Percentiles rank a stretch among this genome's conserved stretches.
These are phyloP conservation scores for Oryza rufipogon DNA, from an alignment of 176 grass and related monocot species.

Conservation along the genomic window DNA sequence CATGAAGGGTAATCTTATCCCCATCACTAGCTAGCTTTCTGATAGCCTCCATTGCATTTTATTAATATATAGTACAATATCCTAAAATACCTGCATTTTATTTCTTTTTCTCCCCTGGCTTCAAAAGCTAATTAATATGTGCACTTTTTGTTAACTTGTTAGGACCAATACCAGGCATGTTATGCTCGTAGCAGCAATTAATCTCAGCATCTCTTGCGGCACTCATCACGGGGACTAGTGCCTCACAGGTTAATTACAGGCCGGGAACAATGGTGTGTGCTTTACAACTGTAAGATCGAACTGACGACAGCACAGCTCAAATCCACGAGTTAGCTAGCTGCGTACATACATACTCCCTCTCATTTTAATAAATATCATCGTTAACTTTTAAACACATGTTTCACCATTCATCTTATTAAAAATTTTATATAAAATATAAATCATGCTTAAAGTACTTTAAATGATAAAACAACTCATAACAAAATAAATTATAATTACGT, in stretches of 20 bases:
- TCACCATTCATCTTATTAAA: too few species aligned
- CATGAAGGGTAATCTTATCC: neutral
- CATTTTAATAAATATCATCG: too few species aligned
- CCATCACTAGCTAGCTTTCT: neutral
- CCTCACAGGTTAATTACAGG: neutral
- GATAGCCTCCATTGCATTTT: neutral
- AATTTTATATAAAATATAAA: too few species aligned
- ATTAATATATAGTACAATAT: too few species aligned
- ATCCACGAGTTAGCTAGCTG: neutral
- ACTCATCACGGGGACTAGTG: conserved; percentile 26
- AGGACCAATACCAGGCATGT: neutral
- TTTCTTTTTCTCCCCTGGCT: too few species aligned
- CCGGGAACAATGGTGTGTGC: neutral
- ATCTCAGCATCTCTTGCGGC: conserved; percentile 1
- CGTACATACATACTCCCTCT: neutral
- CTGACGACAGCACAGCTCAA: conserved; percentile 15
- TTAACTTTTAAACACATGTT: too few species aligned
- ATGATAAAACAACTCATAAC: too few species aligned
- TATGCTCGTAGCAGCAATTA: neutral
- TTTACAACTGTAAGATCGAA: conserved; percentile 21
- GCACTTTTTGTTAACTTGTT: too few species aligned
- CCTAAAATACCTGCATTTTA: too few species aligned
- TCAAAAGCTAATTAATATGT: too few species aligned
- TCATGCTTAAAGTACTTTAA: too few species aligned
- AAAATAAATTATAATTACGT: too few species aligned